phyloP scores from a whole-genome alignment of 116 monocot species.

The Dioscorea cayenensis region DNA sequence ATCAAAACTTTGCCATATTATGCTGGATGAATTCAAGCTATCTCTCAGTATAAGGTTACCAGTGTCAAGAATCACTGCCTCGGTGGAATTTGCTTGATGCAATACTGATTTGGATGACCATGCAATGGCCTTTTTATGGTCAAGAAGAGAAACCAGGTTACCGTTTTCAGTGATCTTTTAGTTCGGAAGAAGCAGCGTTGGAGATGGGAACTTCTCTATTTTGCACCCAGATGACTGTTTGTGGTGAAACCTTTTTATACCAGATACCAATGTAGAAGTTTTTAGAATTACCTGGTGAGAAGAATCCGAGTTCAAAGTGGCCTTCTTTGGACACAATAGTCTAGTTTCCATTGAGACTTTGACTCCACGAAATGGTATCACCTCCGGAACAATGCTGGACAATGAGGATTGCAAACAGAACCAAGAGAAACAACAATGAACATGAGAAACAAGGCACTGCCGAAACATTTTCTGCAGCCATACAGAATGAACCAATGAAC shows the following conservation, averaged over 20 bases:
- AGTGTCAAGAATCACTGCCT: constrained; percentile 15
- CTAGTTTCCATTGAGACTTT: constrained; percentile 11
- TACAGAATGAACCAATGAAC: too few species aligned
- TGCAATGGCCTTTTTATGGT: not conserved
- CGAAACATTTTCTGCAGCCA: too few species aligned
- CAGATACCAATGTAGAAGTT: constrained; percentile 30
- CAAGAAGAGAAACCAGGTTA: constrained; percentile 20
- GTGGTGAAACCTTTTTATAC: constrained; percentile 17
- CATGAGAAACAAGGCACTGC: too few species aligned
- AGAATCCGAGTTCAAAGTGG: constrained; percentile 23
- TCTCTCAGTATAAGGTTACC: constrained; percentile 15
- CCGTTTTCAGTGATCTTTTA: constrained; percentile 15
- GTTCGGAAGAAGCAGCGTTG: constrained; percentile 1
- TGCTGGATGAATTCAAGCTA: not conserved
- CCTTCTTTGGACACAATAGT: constrained; percentile 18
- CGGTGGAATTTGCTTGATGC: not conserved
- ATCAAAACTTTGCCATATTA: constrained; percentile 19
- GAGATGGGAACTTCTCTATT: constrained; percentile 20
- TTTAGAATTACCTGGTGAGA: constrained; percentile 15
- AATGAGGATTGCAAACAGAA: too few species aligned
- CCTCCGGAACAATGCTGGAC: too few species aligned
- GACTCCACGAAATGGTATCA: too few species aligned
- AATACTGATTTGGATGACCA: constrained; percentile 11
- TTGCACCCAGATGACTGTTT: constrained; percentile 26
- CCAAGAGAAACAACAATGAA: too few species aligned